phyloP scores from a whole-genome alignment of 495 filamentous ascomycete species.

The Chaetomium tenue region DNA sequence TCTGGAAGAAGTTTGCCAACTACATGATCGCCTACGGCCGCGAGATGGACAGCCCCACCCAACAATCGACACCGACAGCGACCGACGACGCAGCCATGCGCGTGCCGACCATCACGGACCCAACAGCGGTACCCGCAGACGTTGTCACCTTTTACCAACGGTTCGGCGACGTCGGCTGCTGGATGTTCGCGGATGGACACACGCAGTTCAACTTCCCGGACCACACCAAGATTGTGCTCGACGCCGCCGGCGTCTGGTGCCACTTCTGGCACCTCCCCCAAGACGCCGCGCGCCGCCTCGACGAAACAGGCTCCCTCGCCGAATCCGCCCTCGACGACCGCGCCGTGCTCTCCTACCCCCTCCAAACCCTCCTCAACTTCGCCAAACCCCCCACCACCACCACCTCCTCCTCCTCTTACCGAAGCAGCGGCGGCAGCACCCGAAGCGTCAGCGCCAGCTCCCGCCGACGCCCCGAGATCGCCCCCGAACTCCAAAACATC shows the following conservation, averaged over 20 bases:
- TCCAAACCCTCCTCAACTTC: constrained; percentile 59
- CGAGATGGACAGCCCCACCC: constrained; percentile 46
- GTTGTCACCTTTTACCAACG: constrained; percentile 88
- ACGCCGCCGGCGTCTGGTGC: constrained; percentile 69
- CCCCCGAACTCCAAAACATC: constrained; percentile 57
- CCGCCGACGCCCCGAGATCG: constrained; percentile 54
- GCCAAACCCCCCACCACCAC: too few relatives aligned
- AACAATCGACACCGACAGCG: constrained; percentile 14
- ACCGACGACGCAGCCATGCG: constrained; percentile 46
- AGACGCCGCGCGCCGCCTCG: constrained; percentile 62
- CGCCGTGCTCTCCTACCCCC: constrained; percentile 58
- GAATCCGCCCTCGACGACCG: constrained; percentile 62
- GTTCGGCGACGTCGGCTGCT: constrained; percentile 80
- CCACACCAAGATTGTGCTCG: constrained; percentile 88
- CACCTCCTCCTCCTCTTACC: constrained; percentile 37
- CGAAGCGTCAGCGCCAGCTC: constrained; percentile 16
- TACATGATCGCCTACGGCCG: constrained; percentile 76
- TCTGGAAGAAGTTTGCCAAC: constrained; percentile 90
- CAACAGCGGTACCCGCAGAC: constrained; percentile 49
- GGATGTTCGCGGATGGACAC: constrained; percentile 85
- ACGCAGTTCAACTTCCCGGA: constrained; percentile 96
- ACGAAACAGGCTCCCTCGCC: constrained; percentile 61
- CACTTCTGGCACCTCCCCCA: constrained; percentile 82
- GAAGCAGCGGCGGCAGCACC: not conserved
- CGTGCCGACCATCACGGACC: constrained; percentile 52